Conservation (phyloP, 202 grass and related monocot genomes). For the Alloteropsis angusta region DNA sequence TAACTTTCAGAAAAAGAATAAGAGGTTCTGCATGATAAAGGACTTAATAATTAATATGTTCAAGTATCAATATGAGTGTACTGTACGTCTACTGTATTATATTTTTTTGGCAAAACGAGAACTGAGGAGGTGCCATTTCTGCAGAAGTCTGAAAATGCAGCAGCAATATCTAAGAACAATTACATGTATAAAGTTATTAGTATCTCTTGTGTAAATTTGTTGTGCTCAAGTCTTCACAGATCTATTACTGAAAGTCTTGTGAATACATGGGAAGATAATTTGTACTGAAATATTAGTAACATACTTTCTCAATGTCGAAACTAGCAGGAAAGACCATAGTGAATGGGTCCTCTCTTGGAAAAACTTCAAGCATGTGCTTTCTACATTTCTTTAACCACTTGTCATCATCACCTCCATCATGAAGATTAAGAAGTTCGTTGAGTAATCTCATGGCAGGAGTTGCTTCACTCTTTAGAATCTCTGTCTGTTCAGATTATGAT, state of each 20-base stretch:
- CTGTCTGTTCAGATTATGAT: constrained; percentile 41
- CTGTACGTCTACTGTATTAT: not conserved
- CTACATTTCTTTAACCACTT: constrained; percentile 90
- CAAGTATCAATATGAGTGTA: not conserved
- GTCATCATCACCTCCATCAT: constrained; percentile 69
- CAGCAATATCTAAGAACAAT: not conserved
- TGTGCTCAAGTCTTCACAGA: not conserved
- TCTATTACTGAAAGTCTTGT: constrained; percentile 9
- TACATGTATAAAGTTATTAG: not conserved
- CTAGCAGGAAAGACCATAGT: constrained; percentile 74
- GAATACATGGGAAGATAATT: not conserved
- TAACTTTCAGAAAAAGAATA: not conserved
- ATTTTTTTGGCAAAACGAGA: too few relatives aligned
- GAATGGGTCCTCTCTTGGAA: constrained; percentile 82
- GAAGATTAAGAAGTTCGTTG: constrained; percentile 84
- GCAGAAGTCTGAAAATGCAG: not conserved
- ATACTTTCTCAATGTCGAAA: constrained; percentile 67
- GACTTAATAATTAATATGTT: not conserved
- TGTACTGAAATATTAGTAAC: constrained; percentile 28
- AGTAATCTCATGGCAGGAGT: constrained; percentile 84
- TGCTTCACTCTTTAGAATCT: constrained; percentile 85
- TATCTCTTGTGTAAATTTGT: not conserved
- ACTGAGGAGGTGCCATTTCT: not conserved
- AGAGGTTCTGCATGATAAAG: not conserved
- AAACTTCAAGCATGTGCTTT: constrained; percentile 63